Conservation (phyloP, 2,329 filamentous ascomycete genomes). For the Neonectria hederae region DNA sequence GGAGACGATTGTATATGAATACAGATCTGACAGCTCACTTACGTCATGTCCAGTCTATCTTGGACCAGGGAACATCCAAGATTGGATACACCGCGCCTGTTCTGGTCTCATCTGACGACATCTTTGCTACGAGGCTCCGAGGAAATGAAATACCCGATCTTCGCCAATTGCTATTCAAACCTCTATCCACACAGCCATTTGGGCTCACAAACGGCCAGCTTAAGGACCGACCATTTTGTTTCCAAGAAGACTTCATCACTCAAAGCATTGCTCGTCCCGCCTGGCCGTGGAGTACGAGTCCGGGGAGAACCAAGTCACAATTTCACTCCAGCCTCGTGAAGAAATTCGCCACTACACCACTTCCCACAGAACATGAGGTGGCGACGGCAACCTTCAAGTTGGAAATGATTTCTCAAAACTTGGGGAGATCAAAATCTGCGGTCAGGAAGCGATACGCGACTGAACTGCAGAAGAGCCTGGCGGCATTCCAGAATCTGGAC, state of each 20-base stretch:
- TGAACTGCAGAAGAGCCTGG: constrained; percentile 34
- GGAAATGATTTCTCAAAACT: constrained; percentile 15
- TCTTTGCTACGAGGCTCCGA: constrained; percentile 27
- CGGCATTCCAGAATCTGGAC: constrained; percentile 29
- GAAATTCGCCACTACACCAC: neutral
- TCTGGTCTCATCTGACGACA: constrained; percentile 28
- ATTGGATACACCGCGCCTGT: constrained; percentile 25
- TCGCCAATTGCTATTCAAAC: constrained; percentile 29
- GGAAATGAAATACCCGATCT: constrained; percentile 33
- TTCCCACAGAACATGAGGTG: constrained; percentile 17
- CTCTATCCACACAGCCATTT: constrained; percentile 1
- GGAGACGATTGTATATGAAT: constrained; percentile 38
- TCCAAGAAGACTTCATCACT: constrained; percentile 7
- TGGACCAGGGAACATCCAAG: constrained; percentile 28
- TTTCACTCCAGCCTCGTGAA: neutral
- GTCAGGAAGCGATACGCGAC: constrained; percentile 32
- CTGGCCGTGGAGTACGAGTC: constrained; percentile 12
- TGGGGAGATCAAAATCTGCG: constrained; percentile 28
- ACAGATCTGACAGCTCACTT: constrained; percentile 33
- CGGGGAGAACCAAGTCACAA: neutral
- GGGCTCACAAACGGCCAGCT: neutral
- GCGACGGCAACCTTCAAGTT: constrained; percentile 17
- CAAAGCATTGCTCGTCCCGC: neutral
- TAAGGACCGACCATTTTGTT: constrained; percentile 1
- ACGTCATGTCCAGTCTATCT: constrained; percentile 29